phyloP scores from a whole-genome alignment of 2,329 filamentous ascomycete species.

The Xylariaceae sp. region DNA sequence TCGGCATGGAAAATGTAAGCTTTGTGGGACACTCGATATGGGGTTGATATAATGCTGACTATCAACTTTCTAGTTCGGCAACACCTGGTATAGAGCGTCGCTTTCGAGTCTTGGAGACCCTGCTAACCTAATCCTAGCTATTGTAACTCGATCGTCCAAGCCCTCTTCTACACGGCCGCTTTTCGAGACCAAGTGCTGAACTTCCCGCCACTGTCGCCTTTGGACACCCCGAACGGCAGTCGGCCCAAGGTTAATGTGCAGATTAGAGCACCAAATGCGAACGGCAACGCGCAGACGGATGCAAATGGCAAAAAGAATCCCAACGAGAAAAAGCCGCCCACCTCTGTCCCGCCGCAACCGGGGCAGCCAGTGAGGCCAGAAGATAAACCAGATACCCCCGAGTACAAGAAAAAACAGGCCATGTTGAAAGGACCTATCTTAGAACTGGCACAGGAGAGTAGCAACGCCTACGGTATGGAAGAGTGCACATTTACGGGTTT shows the following conservation, averaged over 20 bases:
- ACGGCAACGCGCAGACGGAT: conserved; percentile 52
- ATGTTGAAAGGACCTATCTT: conserved; percentile 87
- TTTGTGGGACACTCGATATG: conserved; percentile 9
- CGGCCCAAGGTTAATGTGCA: conserved; percentile 65
- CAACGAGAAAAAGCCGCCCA: conserved; percentile 61
- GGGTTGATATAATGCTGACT: conserved; percentile 45
- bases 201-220: conserved; percentile 77
- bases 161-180: conserved; percentile 91
- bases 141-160: conserved; percentile 98
- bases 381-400: conserved; percentile 91
- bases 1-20: conserved; percentile 93
- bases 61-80: conserved; percentile 75
- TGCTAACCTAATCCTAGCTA: conserved; percentile 67
- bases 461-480: conserved; percentile 84
- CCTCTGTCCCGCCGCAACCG: conserved; percentile 60
- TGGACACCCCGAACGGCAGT: conserved; percentile 70
- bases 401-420: conserved; percentile 97
- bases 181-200: conserved; percentile 95
- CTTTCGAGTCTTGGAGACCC: conserved; percentile 13
- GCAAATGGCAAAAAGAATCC: conserved; percentile 59
- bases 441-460: conserved; percentile 82
- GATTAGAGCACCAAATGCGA: conserved; percentile 61
- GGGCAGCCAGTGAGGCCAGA: conserved; percentile 71
- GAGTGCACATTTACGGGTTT: conserved; percentile 94
- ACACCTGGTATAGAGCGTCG: conserved; percentile 77